Evolutionary conservation across 164 flowering plant species (phyloP).

Genomic region (Kingdonia uniflora): DNA sequence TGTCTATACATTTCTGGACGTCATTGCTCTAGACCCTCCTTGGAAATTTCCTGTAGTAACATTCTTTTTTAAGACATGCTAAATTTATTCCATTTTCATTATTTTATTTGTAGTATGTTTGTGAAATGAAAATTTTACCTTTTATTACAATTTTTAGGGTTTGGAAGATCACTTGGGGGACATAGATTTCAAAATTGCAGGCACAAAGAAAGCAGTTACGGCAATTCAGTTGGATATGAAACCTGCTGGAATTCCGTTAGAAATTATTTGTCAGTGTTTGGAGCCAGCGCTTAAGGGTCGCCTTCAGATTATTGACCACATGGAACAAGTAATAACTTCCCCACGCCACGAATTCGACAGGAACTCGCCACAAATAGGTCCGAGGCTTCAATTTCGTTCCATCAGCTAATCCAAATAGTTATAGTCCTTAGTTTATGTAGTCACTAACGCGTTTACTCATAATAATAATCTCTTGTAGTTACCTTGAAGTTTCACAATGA

Average conservation of each 20-base stretch:
- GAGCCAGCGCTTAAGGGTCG: conserved; percentile 84
- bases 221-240: conserved; percentile 96
- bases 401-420: background rate
- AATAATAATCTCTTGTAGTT: conserved; percentile 32
- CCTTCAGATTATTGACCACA: conserved; percentile 74
- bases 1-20: too few relatives aligned
- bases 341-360: conserved; percentile 68
- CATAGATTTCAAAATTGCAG: conserved; percentile 98
- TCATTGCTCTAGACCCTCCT: too few relatives aligned
- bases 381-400: conserved; percentile 1
- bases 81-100: background rate
- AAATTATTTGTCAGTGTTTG: conserved; percentile 74
- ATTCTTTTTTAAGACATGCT: too few relatives aligned
- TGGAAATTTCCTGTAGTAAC: too few relatives aligned
- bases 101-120: background rate
- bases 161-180: conserved; percentile 98
- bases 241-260: conserved; percentile 96
- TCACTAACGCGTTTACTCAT: background rate
- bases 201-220: conserved; percentile 81
- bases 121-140: too few relatives aligned
- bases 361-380: conserved; percentile 69
- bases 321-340: conserved; percentile 71
- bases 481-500: conserved; percentile 71
- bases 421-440: background rate
- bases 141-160: conserved; percentile 39